Percentiles rank a stretch among this genome's conserved stretches.
phyloP scores from a whole-genome alignment of 1,284 basidiomycete genomes.

The Farysia itapuensis region DNA sequence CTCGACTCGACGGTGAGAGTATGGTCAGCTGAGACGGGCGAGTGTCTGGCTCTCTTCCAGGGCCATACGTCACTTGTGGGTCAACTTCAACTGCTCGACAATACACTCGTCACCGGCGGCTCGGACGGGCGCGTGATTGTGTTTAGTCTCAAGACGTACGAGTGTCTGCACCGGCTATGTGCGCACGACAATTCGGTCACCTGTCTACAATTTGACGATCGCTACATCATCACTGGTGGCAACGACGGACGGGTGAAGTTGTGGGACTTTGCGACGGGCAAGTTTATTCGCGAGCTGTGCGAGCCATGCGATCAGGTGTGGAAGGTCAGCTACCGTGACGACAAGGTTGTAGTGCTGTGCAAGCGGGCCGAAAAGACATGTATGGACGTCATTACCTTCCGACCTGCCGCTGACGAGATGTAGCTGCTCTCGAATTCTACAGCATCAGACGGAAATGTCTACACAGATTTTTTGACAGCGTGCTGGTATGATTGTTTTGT shows the following conservation, averaged over 20 bases:
- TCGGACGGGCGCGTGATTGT: slow-evolving; percentile 92
- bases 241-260: slow-evolving; percentile 89
- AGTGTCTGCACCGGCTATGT: slow-evolving; percentile 62
- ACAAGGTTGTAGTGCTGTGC: slow-evolving; percentile 79
- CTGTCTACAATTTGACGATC: slow-evolving; percentile 80
- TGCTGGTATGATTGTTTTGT: too few species aligned
- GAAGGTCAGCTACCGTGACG: slow-evolving; percentile 78
- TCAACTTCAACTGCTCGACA: slow-evolving; percentile 78
- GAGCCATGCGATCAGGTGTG: slow-evolving; percentile 73
- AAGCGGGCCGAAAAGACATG: slow-evolving; percentile 80
- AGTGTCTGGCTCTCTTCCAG: slow-evolving; percentile 81
- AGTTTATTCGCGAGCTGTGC: slow-evolving; percentile 52
- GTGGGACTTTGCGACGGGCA: slow-evolving; percentile 66
- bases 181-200: slow-evolving; percentile 87
- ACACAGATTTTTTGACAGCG: too few species aligned
- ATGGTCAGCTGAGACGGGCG: slow-evolving; percentile 67
- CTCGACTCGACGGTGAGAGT: slow-evolving; percentile 63
- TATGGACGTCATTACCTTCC: slow-evolving; percentile 71
- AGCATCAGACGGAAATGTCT: too few species aligned
- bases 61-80: slow-evolving; percentile 94
- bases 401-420: slow-evolving; percentile 45
- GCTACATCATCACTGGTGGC: slow-evolving; percentile 66
- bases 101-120: slow-evolving; percentile 80
- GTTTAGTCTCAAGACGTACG: slow-evolving; percentile 71
- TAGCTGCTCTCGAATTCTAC: too few species aligned